Base-by-base conservation (phyloP, 2,329 filamentous ascomycete species). In the Fusarium pseudocircinatum region DNA sequence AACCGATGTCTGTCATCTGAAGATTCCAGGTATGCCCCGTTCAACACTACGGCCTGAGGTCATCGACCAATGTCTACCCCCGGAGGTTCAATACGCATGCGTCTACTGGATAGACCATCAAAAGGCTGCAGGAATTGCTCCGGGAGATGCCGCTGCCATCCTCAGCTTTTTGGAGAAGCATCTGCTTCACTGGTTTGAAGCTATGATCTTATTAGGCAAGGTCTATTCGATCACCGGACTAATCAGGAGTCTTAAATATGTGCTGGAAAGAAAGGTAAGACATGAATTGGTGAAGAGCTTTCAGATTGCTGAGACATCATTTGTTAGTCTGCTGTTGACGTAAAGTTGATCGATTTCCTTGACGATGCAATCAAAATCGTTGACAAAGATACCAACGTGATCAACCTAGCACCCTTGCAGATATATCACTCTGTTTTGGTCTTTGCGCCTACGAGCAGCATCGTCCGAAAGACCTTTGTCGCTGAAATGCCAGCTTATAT, bases 181-280 rank as follows among this genome's bases (percentile, higher is more conserved):
- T 39, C 12, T 62, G 0, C 28, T 61, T 9, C 52, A 62, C 4
- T 62, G 60, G 40, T 1, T 62, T 15, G 60, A 60, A n/a, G 52
- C 9, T 9, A 11, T 62, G 40, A 24, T 16, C 22, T 0, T 61
- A 0, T 11, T 61, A 0, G 39, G 22, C 0, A 9, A 1, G 30
- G 32, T 26, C 18, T 61, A 57, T 4, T 4, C 22, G 9, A 44
- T 61, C 2, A 26, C 20, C 4, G 22, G 4, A 3, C 1, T 36
- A 1, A 43, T 61, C 5, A 57, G 49, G 1, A 14, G 6, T 2
- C n/a, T 61, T 1, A 16, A 4, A 18, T 37, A 20, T 4, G 6
- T 2, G 1, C 4, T 57, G 3, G 12, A n/a, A 7, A 15, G 36
- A 37, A 37, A 37, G 36, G 16, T 37, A 37, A 18, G 36, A 9